phyloP scores from a whole-genome alignment of 345 rosid genomes.

The Schrenkiella parvula region DNA sequence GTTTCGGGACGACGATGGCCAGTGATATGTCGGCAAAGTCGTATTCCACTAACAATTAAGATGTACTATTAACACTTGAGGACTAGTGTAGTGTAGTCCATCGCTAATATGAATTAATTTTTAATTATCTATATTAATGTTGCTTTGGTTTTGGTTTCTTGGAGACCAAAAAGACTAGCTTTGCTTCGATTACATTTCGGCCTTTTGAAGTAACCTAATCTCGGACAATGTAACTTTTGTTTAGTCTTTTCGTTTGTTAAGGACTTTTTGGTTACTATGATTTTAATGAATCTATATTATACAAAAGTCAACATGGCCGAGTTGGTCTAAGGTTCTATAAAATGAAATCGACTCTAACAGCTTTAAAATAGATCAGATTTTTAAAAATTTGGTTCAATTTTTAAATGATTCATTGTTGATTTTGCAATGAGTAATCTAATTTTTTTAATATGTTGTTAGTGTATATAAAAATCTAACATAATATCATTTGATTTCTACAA shows the following conservation, averaged over 20 bases:
- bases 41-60: slow-evolving; percentile 24
- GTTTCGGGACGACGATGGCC: neutral
- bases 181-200: neutral
- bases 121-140: neutral
- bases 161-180: slow-evolving; percentile 17
- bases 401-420: too few relatives aligned
- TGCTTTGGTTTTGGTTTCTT: slow-evolving; percentile 21
- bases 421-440: too few relatives aligned
- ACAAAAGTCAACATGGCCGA: too few relatives aligned
- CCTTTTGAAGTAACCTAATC: neutral
- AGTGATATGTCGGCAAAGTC: slow-evolving; percentile 25
- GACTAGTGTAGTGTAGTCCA: slow-evolving; percentile 4
- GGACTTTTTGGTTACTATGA: too few relatives aligned
- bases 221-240: slow-evolving; percentile 5
- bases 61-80: slow-evolving; percentile 13
- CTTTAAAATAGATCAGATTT: too few relatives aligned
- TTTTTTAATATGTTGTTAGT: too few relatives aligned
- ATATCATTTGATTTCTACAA: too few relatives aligned
- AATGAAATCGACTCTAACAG: too few relatives aligned
- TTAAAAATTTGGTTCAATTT: too few relatives aligned
- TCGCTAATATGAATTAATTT: slow-evolving; percentile 11
- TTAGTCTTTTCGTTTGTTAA: neutral
- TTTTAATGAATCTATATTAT: neutral
- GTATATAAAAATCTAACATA: too few relatives aligned
- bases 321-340: too few relatives aligned